phyloP scores from a whole-genome alignment of 345 rosid species.

The Gossypium ekmanianum region DNA sequence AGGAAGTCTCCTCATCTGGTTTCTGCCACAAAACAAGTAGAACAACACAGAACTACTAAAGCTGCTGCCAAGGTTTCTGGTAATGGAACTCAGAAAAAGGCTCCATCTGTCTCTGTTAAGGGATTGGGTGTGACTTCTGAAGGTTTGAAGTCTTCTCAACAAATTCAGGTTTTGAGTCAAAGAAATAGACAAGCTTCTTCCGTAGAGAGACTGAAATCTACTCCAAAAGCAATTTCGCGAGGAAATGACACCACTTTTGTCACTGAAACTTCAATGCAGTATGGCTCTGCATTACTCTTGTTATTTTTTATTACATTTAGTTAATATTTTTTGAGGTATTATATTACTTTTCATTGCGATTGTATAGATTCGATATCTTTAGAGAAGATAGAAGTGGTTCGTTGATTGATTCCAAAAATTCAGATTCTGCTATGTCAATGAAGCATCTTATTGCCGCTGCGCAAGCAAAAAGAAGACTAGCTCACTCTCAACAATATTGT shows the following conservation, averaged over 20 bases:
- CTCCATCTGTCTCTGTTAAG: slow-evolving; percentile 41
- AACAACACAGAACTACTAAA: slow-evolving; percentile 42
- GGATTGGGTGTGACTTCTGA: slow-evolving; percentile 34
- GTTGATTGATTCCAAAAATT: slow-evolving; percentile 43
- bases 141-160: slow-evolving; percentile 40
- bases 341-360: not conserved
- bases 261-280: slow-evolving; percentile 40
- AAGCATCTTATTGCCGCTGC: slow-evolving; percentile 92
- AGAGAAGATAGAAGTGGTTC: slow-evolving; percentile 38
- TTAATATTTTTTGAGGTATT: not conserved
- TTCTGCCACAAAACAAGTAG: slow-evolving; percentile 34
- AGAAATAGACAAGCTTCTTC: slow-evolving; percentile 41
- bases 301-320: slow-evolving; percentile 6
- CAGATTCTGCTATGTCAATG: slow-evolving; percentile 65
- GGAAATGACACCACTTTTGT: slow-evolving; percentile 34
- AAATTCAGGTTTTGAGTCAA: slow-evolving; percentile 41
- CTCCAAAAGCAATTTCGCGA: slow-evolving; percentile 42
- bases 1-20: slow-evolving; percentile 43
- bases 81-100: slow-evolving; percentile 38
- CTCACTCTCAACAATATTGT: slow-evolving; percentile 52
- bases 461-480: slow-evolving; percentile 81
- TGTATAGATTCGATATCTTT: slow-evolving; percentile 40
- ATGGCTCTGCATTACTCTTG: slow-evolving; percentile 15
- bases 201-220: slow-evolving; percentile 48
- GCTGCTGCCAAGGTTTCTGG: slow-evolving; percentile 39